Evolutionary conservation across 169 alveolate genomes (phyloP), one percentile per base, ranked within the genome.

Genomic region (Cryptosporidium ubiquitum): DNA sequence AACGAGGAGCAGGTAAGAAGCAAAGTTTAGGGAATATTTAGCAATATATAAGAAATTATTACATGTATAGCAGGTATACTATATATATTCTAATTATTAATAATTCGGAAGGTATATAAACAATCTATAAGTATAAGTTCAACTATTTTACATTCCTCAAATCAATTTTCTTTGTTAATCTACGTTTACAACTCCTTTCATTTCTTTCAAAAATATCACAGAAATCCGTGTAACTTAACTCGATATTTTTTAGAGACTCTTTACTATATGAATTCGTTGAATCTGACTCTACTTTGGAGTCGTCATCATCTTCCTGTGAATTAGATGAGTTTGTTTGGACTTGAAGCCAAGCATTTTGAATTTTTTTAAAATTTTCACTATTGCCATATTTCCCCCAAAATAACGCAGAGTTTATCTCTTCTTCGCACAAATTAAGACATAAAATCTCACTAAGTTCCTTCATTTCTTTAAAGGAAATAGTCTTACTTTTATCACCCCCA

Each of bases 381-480:
- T 40, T 14, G 14, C 40, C 60, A 33, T 74, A 26, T 55, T 74
- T 74, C 26, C 73, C 86, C 86, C 86, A 74, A 51, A 55, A 31
- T 20, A 74, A 29, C 42, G 57, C 37, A 18, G 73, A 29, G 31
- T 74, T 37, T 18, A 74, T 58, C 26, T 74, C 86, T n/a, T 39
- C 51, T 26, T 52, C 57, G 18, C 40, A 52, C 47, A 74, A 58
- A 20, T 74, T 58, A 12, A 74, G 68, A 0, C 55, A 57, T 10
- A 74, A 23, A 39, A 31, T 39, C 39, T 20, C 40, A 40, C 58
- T 58, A 18, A 74, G 14, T n/a, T 57, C 23, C 37, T 33, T 52
- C 10, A 74, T 18, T 7, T 74, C 73, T 5, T 33, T 55, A 29
- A 4, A n/a, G 16, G 86, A 55, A 51, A 74, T 52, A 3, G 44